These are phyloP conservation scores for Podila epicladia DNA, from an alignment of 192 early-diverging fungal genomes.

Conservation along the genomic window DNA sequence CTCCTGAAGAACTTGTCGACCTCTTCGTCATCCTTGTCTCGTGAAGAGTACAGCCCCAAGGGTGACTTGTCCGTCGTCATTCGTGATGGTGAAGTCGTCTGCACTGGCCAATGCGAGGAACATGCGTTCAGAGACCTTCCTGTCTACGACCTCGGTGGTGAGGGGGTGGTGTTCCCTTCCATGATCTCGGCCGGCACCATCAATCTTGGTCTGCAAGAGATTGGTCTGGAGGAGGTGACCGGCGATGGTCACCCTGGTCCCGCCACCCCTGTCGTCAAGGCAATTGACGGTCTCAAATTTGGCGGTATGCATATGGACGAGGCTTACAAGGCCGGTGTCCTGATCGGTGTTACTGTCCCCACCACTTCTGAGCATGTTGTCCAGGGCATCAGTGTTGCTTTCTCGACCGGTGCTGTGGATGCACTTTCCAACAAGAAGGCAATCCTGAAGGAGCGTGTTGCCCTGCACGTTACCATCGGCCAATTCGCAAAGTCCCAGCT, in stretches of 20 bases:
- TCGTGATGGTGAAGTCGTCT: slow-evolving; percentile 56
- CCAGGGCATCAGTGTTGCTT: slow-evolving; percentile 66
- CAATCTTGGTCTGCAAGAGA: slow-evolving; percentile 73
- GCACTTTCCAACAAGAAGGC: slow-evolving; percentile 23
- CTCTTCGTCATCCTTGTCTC: neutral
- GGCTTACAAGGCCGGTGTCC: slow-evolving; percentile 63
- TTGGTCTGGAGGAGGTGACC: slow-evolving; percentile 62
- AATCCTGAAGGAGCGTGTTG: slow-evolving; percentile 56
- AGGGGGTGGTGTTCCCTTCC: slow-evolving; percentile 24
- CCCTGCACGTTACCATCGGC: slow-evolving; percentile 68
- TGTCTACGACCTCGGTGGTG: slow-evolving; percentile 10
- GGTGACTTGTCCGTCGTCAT: slow-evolving; percentile 45
- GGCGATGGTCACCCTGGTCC: slow-evolving; percentile 54
- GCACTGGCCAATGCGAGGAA: slow-evolving; percentile 48
- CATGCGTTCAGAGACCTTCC: neutral
- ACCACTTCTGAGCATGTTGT: slow-evolving; percentile 52
- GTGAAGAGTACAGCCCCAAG: slow-evolving; percentile 6
- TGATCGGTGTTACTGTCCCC: slow-evolving; percentile 61
- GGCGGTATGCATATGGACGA: slow-evolving; percentile 56
- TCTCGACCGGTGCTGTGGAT: slow-evolving; percentile 64
- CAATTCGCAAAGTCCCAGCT: slow-evolving; percentile 23
- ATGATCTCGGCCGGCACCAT: slow-evolving; percentile 9
- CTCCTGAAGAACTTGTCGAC: neutral
- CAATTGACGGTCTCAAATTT: slow-evolving; percentile 71
- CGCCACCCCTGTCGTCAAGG: slow-evolving; percentile 24